Evolutionary conservation across 192 early-diverging fungal genomes (phyloP).

Genomic region (Backusella macrospora): DNA sequence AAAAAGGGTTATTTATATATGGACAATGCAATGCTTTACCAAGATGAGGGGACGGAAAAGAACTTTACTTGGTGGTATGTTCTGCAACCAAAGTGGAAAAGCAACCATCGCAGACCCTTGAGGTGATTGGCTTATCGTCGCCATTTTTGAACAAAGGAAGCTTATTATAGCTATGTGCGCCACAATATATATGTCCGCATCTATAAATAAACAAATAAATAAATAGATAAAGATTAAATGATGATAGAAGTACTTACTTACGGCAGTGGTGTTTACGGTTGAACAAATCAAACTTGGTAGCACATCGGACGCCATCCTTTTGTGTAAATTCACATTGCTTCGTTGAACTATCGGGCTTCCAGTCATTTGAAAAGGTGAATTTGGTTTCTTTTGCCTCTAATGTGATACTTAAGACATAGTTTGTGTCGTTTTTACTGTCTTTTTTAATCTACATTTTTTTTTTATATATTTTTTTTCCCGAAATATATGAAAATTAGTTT

Average conservation of each 20-base stretch:
- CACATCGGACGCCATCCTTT: not conserved
- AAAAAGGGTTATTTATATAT: not conserved
- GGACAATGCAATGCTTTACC: not conserved
- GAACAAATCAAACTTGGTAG: not conserved
- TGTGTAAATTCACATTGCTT: not conserved
- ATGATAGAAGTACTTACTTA: not conserved
- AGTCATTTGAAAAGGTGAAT: not conserved
- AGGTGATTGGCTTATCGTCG: not conserved
- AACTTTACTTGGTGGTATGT: not conserved
- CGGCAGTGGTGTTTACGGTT: not conserved
- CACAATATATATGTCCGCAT: slow-evolving; percentile 8
- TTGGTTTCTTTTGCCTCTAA: not conserved
- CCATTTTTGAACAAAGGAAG: slow-evolving; percentile 4
- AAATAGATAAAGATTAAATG: not conserved
- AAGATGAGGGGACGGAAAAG: not conserved
- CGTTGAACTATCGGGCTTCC: not conserved
- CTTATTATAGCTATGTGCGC: not conserved
- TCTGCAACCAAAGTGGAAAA: not conserved
- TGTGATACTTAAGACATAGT: not conserved
- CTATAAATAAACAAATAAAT: slow-evolving; percentile 7
- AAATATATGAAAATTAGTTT: not conserved
- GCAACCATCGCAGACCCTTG: slow-evolving; percentile 9
- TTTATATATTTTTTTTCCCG: not conserved
- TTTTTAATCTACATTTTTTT: not conserved
- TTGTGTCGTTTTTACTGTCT: not conserved